phyloP scores from a whole-genome alignment of 202 grass and related monocot species.

The Setaria italica region DNA sequence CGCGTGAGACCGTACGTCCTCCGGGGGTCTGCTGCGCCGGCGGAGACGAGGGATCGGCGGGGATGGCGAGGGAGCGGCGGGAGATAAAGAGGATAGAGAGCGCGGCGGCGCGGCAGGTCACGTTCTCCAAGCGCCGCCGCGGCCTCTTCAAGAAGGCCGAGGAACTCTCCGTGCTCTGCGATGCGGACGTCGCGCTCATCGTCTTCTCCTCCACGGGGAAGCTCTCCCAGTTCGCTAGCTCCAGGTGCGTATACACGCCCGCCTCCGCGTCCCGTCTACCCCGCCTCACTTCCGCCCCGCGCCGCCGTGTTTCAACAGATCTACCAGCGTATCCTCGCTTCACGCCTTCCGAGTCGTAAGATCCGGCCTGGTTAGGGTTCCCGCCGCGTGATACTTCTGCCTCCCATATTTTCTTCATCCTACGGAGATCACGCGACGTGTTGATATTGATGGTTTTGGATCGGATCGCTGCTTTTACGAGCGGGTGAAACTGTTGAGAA shows the following conservation, averaged over 20 bases:
- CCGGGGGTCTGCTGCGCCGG: background rate
- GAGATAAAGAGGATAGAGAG: constrained; percentile 89
- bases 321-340: constrained; percentile 21
- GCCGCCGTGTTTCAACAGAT: constrained; percentile 27
- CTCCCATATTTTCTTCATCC: background rate
- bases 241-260: constrained; percentile 47
- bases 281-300: background rate
- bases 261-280: background rate
- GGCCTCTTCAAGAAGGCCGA: constrained; percentile 93
- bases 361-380: constrained; percentile 51
- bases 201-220: constrained; percentile 86
- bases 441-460: background rate
- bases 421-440: background rate
- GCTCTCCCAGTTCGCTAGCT: constrained; percentile 82
- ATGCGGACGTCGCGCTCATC: constrained; percentile 86
- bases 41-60: background rate
- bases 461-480: background rate
- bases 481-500: background rate
- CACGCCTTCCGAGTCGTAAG: background rate
- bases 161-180: constrained; percentile 83
- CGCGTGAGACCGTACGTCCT: background rate
- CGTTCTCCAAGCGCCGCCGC: constrained; percentile 89
- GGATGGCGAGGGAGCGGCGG: constrained; percentile 77
- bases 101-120: constrained; percentile 82
- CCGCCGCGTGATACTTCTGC: background rate